Conservation (phyloP, 495 filamentous ascomycete genomes). For the Talaromyces ruber region DNA sequence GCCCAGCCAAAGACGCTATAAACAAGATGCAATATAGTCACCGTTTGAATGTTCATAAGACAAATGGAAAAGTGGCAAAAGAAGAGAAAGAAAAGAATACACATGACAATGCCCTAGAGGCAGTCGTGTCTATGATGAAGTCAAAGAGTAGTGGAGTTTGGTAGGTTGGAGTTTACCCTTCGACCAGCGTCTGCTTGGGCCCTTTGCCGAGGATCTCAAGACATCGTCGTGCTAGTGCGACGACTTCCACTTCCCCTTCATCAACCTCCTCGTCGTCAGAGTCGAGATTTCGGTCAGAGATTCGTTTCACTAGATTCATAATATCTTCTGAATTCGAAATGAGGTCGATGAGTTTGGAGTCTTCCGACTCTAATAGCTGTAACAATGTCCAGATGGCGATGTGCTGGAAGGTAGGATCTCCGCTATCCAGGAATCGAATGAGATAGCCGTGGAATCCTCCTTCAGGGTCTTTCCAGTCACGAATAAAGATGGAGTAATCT, state of each 20-base stretch:
- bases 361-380: slow-evolving; percentile 90
- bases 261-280: slow-evolving; percentile 85
- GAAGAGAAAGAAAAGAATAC: not conserved
- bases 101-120: not conserved
- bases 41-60: not conserved
- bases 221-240: slow-evolving; percentile 82
- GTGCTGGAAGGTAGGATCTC: slow-evolving; percentile 96
- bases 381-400: slow-evolving; percentile 98
- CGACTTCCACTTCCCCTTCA: slow-evolving; percentile 90
- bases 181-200: slow-evolving; percentile 45
- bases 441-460: slow-evolving; percentile 95
- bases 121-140: not conserved
- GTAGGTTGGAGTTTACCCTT: slow-evolving; percentile 29
- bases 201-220: slow-evolving; percentile 72
- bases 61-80: not conserved
- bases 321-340: slow-evolving; percentile 85
- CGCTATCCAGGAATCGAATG: slow-evolving; percentile 82
- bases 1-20: slow-evolving; percentile 4
- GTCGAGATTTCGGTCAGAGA: slow-evolving; percentile 83
- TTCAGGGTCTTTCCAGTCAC: slow-evolving; percentile 85
- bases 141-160: not conserved
- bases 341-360: slow-evolving; percentile 70
- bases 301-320: slow-evolving; percentile 80
- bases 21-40: slow-evolving; percentile 4
- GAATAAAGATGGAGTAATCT: slow-evolving; percentile 91